Conservation (phyloP, 345 rosid species). For the Salix udensis region DNA sequence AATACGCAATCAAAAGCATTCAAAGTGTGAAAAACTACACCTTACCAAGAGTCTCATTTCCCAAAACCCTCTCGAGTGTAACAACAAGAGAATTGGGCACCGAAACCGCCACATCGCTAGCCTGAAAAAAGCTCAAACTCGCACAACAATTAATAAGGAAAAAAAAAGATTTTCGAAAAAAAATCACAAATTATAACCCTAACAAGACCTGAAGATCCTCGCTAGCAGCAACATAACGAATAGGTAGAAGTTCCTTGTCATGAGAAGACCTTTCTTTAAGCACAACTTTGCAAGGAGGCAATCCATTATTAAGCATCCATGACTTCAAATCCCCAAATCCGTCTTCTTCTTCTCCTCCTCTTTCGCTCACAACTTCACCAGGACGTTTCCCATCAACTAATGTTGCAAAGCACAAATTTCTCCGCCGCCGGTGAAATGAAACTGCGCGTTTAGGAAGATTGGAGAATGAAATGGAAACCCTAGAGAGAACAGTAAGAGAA, state of each 20-base stretch:
- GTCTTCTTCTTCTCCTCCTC: slow-evolving; percentile 48
- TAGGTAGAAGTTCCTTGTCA: slow-evolving; percentile 60
- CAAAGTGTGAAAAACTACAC: slow-evolving; percentile 17
- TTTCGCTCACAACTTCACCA: slow-evolving; percentile 31
- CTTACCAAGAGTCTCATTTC: slow-evolving; percentile 91
- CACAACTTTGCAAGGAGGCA: slow-evolving; percentile 80
- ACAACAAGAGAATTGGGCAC: slow-evolving; percentile 85
- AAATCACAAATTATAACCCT: background rate
- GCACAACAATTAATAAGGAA: background rate
- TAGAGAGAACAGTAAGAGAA: slow-evolving; percentile 22
- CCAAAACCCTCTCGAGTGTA: slow-evolving; percentile 91
- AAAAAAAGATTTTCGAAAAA: background rate
- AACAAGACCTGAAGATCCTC: slow-evolving; percentile 70
- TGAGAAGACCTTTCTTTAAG: slow-evolving; percentile 73
- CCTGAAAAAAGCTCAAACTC: slow-evolving; percentile 33
- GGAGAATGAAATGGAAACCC: slow-evolving; percentile 25
- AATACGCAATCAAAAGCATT: background rate
- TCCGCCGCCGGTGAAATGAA: slow-evolving; percentile 19
- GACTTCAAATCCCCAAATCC: slow-evolving; percentile 62
- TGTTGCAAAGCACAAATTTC: slow-evolving; percentile 50
- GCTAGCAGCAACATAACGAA: slow-evolving; percentile 87
- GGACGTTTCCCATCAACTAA: slow-evolving; percentile 37
- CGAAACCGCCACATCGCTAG: slow-evolving; percentile 79
- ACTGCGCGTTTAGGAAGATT: slow-evolving; percentile 21
- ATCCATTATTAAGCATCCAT: slow-evolving; percentile 90